Base-by-base conservation (phyloP, 441 rosid species). In the Populus trichocarpa region DNA sequence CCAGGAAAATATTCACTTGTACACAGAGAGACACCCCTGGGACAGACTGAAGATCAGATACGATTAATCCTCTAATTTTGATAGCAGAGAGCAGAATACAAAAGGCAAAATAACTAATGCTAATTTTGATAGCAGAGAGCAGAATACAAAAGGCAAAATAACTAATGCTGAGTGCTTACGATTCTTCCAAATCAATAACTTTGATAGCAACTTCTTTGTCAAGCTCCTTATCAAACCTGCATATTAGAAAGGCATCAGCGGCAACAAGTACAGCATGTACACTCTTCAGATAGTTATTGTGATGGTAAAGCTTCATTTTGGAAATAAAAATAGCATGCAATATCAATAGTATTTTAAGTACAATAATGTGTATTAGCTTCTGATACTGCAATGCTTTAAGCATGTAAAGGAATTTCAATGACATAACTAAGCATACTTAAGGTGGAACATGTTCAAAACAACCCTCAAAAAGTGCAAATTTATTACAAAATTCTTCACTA, bases 101-200 rank as follows among this genome's bases (percentile, higher is more conserved):
- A 36, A 67, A 70, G 72, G 2, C 23, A 66, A 70, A 14, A 77
- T 22, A 50, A 78, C 75, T 59, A 81, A 76, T 2, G 2, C 20
- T 97, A 76, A 97, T 98, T 90, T 97, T 97, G 78, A 97, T 97
- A 80, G 99, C 98, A 86, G 42, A 8, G 77, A 71, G 72, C 35
- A 40, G 25, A 77, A 80, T 20, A 13, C 75, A 75, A 36, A 67
- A 70, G 72, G 2, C 23, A 66, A 70, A 14, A 77, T 22, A 50
- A 78, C 75, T 59, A 81, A 76, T 2, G 2, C 20, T 26, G 32
- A n/a, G 28, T 40, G 88, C 98, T 93, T 90, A 97, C 98, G 98
- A 94, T 89, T 97, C 99, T 85, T 97, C 99, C 75, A 97, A 89
- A 84, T 97, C 99, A 83, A 97, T 97, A 76, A 97, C 99, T 90